These are phyloP conservation scores for Penicillium paneum DNA, from an alignment of 2,329 filamentous ascomycete genomes.

Conservation along the genomic window DNA sequence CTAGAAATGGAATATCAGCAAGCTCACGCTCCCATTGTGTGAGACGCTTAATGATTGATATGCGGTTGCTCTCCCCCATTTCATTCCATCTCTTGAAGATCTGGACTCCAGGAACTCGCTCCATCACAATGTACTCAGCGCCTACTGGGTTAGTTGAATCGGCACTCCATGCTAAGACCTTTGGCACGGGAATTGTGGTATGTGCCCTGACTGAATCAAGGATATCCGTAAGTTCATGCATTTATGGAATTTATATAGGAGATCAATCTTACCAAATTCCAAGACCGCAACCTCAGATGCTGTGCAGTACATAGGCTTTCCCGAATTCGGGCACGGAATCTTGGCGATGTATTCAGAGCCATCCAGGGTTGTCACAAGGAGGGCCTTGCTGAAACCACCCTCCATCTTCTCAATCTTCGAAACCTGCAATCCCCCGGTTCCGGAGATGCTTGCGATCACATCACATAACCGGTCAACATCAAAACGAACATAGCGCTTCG, in stretches of 20 bases:
- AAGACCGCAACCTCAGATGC: not conserved
- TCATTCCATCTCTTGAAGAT: slow-evolving; percentile 1
- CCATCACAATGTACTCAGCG: not conserved
- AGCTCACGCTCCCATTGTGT: slow-evolving; percentile 6
- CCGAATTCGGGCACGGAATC: not conserved
- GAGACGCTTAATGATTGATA: slow-evolving; percentile 2
- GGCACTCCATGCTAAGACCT: not conserved
- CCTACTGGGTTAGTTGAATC: not conserved
- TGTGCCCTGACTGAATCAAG: not conserved
- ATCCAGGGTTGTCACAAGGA: not conserved
- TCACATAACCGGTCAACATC: not conserved
- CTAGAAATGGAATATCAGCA: slow-evolving; percentile 2
- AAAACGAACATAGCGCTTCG: not conserved
- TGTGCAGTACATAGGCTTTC: not conserved
- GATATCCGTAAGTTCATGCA: not conserved
- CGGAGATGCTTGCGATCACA: not conserved
- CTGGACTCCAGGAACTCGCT: slow-evolving; percentile 7
- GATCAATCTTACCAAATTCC: not conserved
- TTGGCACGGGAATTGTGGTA: not conserved
- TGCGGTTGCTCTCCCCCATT: slow-evolving; percentile 1
- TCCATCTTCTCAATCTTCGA: not conserved
- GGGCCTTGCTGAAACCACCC: not conserved
- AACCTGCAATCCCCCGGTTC: not conserved
- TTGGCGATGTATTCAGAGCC: not conserved
- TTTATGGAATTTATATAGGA: not conserved